Conservation (phyloP, 495 filamentous ascomycete genomes). For the Hypomontagnella monticulosa region DNA sequence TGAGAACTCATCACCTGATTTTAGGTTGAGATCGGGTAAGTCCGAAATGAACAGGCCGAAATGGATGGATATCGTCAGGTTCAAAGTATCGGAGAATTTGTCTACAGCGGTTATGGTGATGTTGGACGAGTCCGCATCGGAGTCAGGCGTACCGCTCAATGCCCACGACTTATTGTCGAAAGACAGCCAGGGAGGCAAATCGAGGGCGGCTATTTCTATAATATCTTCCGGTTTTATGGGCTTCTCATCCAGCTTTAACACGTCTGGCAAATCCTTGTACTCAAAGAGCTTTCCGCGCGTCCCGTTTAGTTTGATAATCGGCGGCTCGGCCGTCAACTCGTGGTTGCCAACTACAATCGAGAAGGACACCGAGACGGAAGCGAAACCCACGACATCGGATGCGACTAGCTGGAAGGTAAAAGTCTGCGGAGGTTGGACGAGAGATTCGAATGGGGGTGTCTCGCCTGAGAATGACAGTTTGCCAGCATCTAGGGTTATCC, state of each 20-base stretch:
- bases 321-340: slow-evolving; percentile 68
- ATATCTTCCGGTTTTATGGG: slow-evolving; percentile 58
- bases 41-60: slow-evolving; percentile 57
- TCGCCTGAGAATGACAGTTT: slow-evolving; percentile 77
- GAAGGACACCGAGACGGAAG: slow-evolving; percentile 70
- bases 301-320: slow-evolving; percentile 66
- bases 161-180: slow-evolving; percentile 70
- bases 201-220: slow-evolving; percentile 54
- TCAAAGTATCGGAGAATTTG: slow-evolving; percentile 69
- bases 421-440: slow-evolving; percentile 71
- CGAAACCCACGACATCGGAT: slow-evolving; percentile 82
- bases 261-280: slow-evolving; percentile 62
- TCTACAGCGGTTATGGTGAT: slow-evolving; percentile 74
- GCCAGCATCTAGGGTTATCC: slow-evolving; percentile 77
- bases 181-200: slow-evolving; percentile 74
- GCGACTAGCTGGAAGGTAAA: slow-evolving; percentile 81
- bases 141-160: slow-evolving; percentile 71
- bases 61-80: slow-evolving; percentile 69
- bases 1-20: slow-evolving; percentile 69
- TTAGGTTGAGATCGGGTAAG: slow-evolving; percentile 60
- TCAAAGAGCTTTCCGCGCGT: slow-evolving; percentile 63
- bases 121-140: slow-evolving; percentile 63
- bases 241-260: slow-evolving; percentile 71
- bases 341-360: slow-evolving; percentile 75
- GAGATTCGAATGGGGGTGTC: slow-evolving; percentile 69